A percentile compares a stretch with the other conserved stretches of the same genome.
phyloP scores from a whole-genome alignment of 495 filamentous ascomycete genomes.

The Penicillium herquei region DNA sequence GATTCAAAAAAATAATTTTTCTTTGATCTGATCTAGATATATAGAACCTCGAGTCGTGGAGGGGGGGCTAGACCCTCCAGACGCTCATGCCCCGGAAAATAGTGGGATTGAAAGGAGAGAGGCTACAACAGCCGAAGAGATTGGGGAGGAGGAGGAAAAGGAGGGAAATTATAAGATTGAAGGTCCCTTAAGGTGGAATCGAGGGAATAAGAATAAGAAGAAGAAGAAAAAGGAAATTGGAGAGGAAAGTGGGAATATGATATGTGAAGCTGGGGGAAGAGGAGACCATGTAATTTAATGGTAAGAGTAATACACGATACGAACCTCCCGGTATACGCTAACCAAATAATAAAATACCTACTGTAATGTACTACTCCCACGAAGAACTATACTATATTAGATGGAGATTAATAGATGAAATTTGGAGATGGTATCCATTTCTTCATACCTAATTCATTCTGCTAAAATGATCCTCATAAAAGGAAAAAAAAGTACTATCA shows the following conservation, averaged over 20 bases:
- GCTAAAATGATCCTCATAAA: background rate
- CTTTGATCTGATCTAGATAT: background rate
- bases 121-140: slow-evolving; percentile 1
- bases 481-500: too few relatives aligned
- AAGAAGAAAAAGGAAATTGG: too few relatives aligned
- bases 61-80: slow-evolving; percentile 11
- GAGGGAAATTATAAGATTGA: background rate
- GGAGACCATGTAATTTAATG: background rate
- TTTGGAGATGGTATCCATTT: too few relatives aligned
- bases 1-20: too few relatives aligned
- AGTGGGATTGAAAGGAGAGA: slow-evolving; percentile 1
- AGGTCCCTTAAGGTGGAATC: background rate
- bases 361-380: background rate
- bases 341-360: too few relatives aligned
- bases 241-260: slow-evolving; percentile 3
- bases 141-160: background rate
- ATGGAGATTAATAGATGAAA: background rate
- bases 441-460: background rate
- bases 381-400: background rate
- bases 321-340: too few relatives aligned
- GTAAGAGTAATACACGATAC: slow-evolving; percentile 2
- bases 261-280: slow-evolving; percentile 2
- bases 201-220: too few relatives aligned
- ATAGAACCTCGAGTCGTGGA: background rate
- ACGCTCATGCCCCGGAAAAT: slow-evolving; percentile 10